Percentiles rank a stretch among this genome's conserved stretches.
Conservation (phyloP, 352 stramenopile genomes). For the Phytophthora pseudosyringae region DNA sequence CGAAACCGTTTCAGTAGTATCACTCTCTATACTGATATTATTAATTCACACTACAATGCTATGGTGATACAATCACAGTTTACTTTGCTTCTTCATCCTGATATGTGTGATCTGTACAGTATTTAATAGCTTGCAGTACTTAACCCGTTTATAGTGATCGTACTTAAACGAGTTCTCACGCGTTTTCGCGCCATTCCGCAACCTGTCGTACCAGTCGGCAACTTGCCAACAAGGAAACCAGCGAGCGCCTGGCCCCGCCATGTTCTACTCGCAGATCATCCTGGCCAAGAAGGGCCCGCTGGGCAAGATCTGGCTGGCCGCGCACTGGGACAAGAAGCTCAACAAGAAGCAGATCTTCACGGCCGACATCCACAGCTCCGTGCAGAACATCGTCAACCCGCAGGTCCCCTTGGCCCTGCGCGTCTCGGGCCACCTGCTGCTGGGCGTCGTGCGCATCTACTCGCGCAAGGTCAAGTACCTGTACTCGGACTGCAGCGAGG, state of each 20-base stretch:
- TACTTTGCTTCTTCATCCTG: too few relatives aligned
- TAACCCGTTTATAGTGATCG: constrained; percentile 6
- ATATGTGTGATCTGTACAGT: too few relatives aligned
- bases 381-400: constrained; percentile 97
- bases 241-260: constrained; percentile 34
- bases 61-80: background rate
- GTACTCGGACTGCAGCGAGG: constrained; percentile 98
- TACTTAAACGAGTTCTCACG: constrained; percentile 7
- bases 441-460: constrained; percentile 99
- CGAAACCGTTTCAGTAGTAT: background rate
- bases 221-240: constrained; percentile 3
- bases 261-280: constrained; percentile 99
- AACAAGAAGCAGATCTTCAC: constrained; percentile 98
- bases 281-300: constrained; percentile 99
- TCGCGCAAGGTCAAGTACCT: constrained; percentile 98
- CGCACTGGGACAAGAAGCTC: constrained; percentile 99
- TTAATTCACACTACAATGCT: background rate
- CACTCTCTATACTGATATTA: constrained; percentile 1
- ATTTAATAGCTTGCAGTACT: background rate
- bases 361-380: constrained; percentile 96
- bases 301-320: constrained; percentile 99
- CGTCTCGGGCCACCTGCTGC: constrained; percentile 97
- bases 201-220: constrained; percentile 14
- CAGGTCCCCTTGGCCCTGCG: constrained; percentile 97
- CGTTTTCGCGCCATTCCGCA: constrained; percentile 17